Conservation (phyloP, 1,284 basidiomycete genomes). For the Somion occarium region DNA sequence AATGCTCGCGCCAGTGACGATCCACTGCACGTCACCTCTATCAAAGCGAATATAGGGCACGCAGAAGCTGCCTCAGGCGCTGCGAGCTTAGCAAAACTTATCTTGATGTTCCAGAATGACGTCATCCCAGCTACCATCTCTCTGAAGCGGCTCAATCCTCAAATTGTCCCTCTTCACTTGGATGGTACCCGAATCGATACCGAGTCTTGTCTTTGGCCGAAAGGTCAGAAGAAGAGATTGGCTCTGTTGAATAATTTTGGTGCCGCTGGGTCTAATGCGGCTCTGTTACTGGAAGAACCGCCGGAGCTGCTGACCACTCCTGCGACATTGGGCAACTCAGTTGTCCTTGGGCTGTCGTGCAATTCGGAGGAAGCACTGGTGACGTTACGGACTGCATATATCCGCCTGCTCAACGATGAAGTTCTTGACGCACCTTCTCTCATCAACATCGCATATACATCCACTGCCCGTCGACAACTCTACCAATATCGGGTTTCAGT, state of each 20-base stretch:
- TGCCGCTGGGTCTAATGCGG: slow-evolving; percentile 66
- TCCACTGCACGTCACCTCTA: slow-evolving; percentile 58
- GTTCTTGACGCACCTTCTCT: slow-evolving; percentile 28
- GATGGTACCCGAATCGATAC: slow-evolving; percentile 51
- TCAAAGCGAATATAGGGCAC: slow-evolving; percentile 73
- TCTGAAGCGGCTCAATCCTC: slow-evolving; percentile 50
- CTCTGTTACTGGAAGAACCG: slow-evolving; percentile 54
- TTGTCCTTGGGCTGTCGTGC: slow-evolving; percentile 58
- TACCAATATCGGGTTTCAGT: slow-evolving; percentile 50
- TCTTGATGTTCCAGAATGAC: slow-evolving; percentile 59
- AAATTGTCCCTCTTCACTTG: slow-evolving; percentile 40
- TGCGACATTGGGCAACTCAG: slow-evolving; percentile 6
- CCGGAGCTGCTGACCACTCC: background rate
- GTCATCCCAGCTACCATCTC: slow-evolving; percentile 59
- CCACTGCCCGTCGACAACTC: slow-evolving; percentile 57
- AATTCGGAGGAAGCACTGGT: slow-evolving; percentile 45
- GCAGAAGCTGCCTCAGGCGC: slow-evolving; percentile 72
- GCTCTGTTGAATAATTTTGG: slow-evolving; percentile 73
- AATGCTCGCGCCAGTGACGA: slow-evolving; percentile 36
- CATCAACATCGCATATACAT: slow-evolving; percentile 55
- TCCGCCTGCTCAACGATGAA: slow-evolving; percentile 38
- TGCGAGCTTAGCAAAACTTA: slow-evolving; percentile 62
- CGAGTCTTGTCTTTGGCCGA: slow-evolving; percentile 37
- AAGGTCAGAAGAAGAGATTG: slow-evolving; percentile 33
- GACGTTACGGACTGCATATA: slow-evolving; percentile 39